A percentile compares a stretch with the other conserved stretches of the same genome.
Evolutionary conservation across 768 basidiomycete species (phyloP).

Genomic region (Xerocomellus chrysenteron): DNA sequence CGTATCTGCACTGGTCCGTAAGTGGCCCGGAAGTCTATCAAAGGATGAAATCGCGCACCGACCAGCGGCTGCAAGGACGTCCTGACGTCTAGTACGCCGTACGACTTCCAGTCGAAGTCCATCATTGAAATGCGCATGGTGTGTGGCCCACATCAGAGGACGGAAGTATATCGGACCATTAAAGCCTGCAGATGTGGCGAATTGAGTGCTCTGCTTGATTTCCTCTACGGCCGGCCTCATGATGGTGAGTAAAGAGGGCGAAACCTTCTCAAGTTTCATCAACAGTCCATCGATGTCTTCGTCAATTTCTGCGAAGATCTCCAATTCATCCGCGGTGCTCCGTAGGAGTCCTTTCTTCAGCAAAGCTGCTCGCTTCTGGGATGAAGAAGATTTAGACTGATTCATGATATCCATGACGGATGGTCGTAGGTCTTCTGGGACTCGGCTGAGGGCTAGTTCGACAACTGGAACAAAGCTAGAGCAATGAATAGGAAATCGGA

Average conservation of each 20-base stretch:
- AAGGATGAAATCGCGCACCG: conserved; percentile 44
- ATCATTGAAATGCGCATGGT: conserved; percentile 64
- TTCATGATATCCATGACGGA: conserved; percentile 64
- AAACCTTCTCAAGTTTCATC: conserved; percentile 56
- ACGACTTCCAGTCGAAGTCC: conserved; percentile 78
- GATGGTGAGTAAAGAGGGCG: conserved; percentile 48
- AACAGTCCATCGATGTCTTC: conserved; percentile 61
- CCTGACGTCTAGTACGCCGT: conserved; percentile 59
- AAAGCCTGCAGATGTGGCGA: conserved; percentile 61
- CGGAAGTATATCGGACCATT: conserved; percentile 61
- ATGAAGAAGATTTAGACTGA: conserved; percentile 60
- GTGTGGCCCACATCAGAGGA: conserved; percentile 71
- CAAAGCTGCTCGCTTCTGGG: conserved; percentile 68
- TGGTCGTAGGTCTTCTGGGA: conserved; percentile 55
- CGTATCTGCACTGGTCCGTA: conserved; percentile 51
- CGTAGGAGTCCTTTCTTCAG: conserved; percentile 69
- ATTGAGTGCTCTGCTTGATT: conserved; percentile 60
- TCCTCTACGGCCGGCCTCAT: conserved; percentile 57
- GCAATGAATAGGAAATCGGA: not conserved
- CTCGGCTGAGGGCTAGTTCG: conserved; percentile 58
- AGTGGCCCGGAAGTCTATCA: not conserved
- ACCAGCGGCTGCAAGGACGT: conserved; percentile 80
- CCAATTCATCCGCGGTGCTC: conserved; percentile 71
- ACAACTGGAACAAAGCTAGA: conserved; percentile 48
- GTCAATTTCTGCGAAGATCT: conserved; percentile 63